These are phyloP conservation scores for Hyaloscypha hepaticicola DNA, from an alignment of 495 filamentous ascomycete species.

Conservation along the genomic window DNA sequence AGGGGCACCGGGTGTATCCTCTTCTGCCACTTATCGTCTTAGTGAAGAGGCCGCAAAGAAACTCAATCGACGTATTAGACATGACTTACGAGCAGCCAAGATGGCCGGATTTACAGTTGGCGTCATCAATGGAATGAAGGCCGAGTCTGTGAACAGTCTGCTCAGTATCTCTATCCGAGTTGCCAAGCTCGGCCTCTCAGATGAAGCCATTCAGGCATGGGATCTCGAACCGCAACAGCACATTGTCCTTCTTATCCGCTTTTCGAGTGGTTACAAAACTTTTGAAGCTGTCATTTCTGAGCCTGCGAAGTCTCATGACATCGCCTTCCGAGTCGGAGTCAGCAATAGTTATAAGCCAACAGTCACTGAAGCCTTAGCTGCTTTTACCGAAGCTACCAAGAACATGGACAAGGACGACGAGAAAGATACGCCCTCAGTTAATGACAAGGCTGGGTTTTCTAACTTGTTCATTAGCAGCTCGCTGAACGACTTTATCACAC, in stretches of 20 bases:
- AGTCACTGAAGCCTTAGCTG: conserved; percentile 31
- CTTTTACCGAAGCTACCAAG: conserved; percentile 26
- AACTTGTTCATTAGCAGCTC: conserved; percentile 69
- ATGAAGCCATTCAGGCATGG: conserved; percentile 79
- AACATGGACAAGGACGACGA: conserved; percentile 30
- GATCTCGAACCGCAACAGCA: conserved; percentile 64
- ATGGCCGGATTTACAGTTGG: conserved; percentile 76
- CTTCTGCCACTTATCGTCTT: conserved; percentile 6
- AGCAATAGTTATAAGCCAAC: conserved; percentile 51
- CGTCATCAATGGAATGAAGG: conserved; percentile 49
- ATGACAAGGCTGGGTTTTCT: conserved; percentile 14
- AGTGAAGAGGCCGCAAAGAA: conserved; percentile 7
- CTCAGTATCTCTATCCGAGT: conserved; percentile 67
- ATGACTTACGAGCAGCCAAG: conserved; percentile 62
- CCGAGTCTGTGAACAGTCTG: conserved; percentile 41
- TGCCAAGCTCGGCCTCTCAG: conserved; percentile 69
- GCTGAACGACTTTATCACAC: conserved; percentile 67
- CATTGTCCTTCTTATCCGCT: conserved; percentile 74
- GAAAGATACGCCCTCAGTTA: neutral
- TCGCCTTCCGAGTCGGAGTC: conserved; percentile 43
- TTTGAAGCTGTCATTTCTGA: conserved; percentile 31
- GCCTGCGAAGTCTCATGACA: conserved; percentile 20
- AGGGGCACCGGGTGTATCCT: conserved; percentile 16
- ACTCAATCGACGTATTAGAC: conserved; percentile 46
- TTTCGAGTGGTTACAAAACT: conserved; percentile 57